A percentile compares a stretch with the other conserved stretches of the same genome.
Conservation (phyloP, 495 filamentous ascomycete genomes). For the Penicillium verhagenii region DNA sequence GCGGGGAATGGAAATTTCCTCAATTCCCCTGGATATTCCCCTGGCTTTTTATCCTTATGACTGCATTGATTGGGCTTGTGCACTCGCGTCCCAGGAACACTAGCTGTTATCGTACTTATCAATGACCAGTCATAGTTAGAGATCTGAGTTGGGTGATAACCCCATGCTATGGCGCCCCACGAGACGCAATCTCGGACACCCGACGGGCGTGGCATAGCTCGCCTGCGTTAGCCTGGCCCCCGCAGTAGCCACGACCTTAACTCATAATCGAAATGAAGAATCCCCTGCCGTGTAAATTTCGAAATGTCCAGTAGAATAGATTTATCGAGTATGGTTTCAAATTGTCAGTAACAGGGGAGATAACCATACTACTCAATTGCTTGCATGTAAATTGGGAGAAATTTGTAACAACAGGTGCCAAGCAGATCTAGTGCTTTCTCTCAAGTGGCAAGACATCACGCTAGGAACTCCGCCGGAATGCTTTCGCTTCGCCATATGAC, state of each 20-base stretch:
- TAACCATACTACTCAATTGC: too few species aligned
- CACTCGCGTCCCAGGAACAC: background rate
- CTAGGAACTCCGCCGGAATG: background rate
- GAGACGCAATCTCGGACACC: slow-evolving; percentile 1
- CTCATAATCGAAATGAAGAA: too few species aligned
- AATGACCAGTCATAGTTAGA: background rate
- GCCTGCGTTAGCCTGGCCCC: background rate
- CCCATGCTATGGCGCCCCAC: background rate
- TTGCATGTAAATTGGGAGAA: too few species aligned
- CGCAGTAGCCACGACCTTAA: background rate
- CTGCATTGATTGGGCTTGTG: background rate
- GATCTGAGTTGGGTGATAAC: background rate
- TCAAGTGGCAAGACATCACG: background rate
- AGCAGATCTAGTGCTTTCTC: too few species aligned
- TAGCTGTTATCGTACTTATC: background rate
- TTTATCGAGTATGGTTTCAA: too few species aligned
- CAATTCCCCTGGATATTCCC: background rate
- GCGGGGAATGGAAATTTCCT: background rate
- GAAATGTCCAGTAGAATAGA: too few species aligned
- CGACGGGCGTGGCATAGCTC: background rate
- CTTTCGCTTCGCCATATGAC: background rate
- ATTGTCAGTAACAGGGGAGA: too few species aligned
- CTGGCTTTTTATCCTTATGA: background rate
- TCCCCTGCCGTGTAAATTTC: too few species aligned
- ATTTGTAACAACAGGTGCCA: too few species aligned